Percentiles rank a stretch among this genome's conserved stretches.
phyloP scores from a whole-genome alignment of 495 filamentous ascomycete species.

The Pseudevernia furfuracea region DNA sequence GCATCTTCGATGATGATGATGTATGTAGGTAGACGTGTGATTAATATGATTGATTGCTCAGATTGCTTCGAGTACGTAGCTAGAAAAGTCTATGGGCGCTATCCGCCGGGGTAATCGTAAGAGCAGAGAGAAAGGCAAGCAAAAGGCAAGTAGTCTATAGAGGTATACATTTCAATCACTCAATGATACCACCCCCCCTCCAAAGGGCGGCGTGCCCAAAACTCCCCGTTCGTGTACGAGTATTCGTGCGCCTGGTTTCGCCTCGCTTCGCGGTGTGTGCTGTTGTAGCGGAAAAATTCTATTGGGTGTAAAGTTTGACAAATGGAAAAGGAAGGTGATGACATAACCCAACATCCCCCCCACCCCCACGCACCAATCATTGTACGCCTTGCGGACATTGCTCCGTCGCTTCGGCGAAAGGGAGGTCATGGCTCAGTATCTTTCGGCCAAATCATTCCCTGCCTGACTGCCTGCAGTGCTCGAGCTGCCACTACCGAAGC shows the following conservation, averaged over 20 bases:
- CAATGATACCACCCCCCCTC: too few relatives aligned
- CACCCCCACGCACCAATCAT: neutral
- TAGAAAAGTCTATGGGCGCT: neutral
- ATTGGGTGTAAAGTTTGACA: neutral
- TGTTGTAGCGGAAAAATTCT: neutral
- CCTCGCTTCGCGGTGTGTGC: neutral
- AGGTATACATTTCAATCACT: constrained; percentile 2
- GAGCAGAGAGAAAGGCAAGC: neutral
- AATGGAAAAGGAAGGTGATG: neutral
- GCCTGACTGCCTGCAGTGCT: constrained; percentile 44
- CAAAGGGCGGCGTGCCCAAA: neutral
- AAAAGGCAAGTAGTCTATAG: constrained; percentile 1
- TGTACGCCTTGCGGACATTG: neutral
- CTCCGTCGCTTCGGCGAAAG: neutral
- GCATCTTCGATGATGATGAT: too few relatives aligned
- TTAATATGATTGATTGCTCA: too few relatives aligned
- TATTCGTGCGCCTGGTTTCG: neutral
- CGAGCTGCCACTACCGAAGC: constrained; percentile 51
- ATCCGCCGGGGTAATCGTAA: neutral
- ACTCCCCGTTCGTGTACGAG: neutral
- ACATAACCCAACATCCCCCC: neutral
- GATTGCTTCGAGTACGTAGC: neutral
- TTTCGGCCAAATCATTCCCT: constrained; percentile 25
- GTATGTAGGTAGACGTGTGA: neutral
- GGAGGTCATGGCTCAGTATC: constrained; percentile 16